A percentile compares a stretch with the other conserved stretches of the same genome.
Evolutionary conservation across 1,284 basidiomycete species (phyloP).

Genomic region (Trichosporon faecale): DNA sequence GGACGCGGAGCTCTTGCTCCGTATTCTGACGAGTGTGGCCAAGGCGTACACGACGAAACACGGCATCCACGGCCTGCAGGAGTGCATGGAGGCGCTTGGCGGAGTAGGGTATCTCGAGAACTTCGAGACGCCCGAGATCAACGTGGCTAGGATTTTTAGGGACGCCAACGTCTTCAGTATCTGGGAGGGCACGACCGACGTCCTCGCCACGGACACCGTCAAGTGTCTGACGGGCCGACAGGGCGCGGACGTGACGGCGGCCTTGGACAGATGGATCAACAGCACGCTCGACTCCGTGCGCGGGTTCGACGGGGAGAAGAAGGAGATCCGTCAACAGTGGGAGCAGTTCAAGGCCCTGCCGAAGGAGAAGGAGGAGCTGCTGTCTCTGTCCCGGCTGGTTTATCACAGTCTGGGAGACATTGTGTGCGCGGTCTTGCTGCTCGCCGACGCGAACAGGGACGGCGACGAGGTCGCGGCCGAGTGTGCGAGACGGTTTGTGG

Average conservation of each 20-base stretch:
- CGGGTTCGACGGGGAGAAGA: conserved; percentile 8
- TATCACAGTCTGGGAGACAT: conserved; percentile 16
- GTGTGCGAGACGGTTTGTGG: conserved; percentile 18
- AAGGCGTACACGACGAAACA: conserved; percentile 71
- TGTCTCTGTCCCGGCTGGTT: conserved; percentile 15
- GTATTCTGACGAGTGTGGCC: conserved; percentile 66
- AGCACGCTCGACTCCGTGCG: neutral
- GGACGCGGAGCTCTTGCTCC: conserved; percentile 59
- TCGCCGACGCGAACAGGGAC: conserved; percentile 22
- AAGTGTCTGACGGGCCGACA: conserved; percentile 19
- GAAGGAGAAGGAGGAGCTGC: conserved; percentile 19
- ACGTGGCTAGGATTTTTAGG: conserved; percentile 53
- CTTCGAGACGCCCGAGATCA: conserved; percentile 57
- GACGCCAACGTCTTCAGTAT: conserved; percentile 73
- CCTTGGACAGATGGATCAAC: conserved; percentile 16
- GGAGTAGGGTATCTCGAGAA: conserved; percentile 83
- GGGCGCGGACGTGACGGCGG: neutral
- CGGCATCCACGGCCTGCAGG: conserved; percentile 63
- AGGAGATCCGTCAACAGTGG: conserved; percentile 9
- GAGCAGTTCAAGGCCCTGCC: neutral
- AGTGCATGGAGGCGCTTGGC: conserved; percentile 70
- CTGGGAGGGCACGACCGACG: conserved; percentile 67
- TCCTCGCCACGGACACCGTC: conserved; percentile 24
- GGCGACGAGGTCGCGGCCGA: conserved; percentile 14
- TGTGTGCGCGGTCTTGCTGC: conserved; percentile 18